Evolutionary conservation across 345 rosid species (phyloP).

Genomic region (Euphorbia pulcherrima): DNA sequence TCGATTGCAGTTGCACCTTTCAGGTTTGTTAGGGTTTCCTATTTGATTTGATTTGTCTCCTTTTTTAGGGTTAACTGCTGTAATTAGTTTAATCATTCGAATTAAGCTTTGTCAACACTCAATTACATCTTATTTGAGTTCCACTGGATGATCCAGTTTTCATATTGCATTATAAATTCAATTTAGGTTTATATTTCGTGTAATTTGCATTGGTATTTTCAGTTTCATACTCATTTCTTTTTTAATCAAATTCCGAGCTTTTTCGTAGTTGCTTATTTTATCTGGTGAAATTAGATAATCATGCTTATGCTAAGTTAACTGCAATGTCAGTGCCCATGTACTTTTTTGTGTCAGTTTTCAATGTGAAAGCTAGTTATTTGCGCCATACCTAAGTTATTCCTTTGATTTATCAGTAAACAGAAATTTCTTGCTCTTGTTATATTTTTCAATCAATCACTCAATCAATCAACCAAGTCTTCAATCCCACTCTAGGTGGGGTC

Average conservation of each 20-base stretch:
- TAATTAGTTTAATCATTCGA: conserved; percentile 3
- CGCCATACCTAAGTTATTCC: background rate
- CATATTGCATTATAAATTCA: background rate
- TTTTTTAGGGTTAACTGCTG: conserved; percentile 9
- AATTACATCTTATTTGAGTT: conserved; percentile 6
- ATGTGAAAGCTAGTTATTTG: background rate
- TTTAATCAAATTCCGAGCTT: background rate
- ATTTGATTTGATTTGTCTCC: background rate
- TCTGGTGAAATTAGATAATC: background rate
- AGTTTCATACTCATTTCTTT: background rate
- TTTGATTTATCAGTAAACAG: background rate
- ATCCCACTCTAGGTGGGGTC: no score
- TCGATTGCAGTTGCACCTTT: conserved; percentile 9
- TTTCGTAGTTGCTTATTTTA: background rate
- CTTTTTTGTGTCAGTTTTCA: background rate
- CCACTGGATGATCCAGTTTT: background rate
- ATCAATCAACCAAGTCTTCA: no score
- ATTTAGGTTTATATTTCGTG: background rate
- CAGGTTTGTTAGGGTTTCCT: conserved; percentile 19
- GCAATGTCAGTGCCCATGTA: background rate
- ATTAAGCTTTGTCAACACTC: background rate
- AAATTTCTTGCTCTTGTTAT: background rate
- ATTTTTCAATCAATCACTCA: no score
- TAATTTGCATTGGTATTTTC: background rate
- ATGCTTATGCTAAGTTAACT: background rate